phyloP scores from a whole-genome alignment of 2,329 filamentous ascomycete species.

The Aspergillus nomiae region DNA sequence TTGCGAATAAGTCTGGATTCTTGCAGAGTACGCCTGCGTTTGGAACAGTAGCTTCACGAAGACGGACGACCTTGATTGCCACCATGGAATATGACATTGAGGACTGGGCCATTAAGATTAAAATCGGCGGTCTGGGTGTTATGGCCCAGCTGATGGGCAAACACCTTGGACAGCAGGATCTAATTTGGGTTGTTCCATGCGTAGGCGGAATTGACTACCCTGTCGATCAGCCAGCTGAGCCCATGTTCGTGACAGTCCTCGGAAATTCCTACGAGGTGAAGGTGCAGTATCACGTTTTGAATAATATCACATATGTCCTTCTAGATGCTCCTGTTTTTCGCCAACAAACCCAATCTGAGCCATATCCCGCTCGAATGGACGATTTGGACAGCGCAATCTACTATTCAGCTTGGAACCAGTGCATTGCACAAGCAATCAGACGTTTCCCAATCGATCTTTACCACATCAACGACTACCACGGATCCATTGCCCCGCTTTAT shows the following conservation, averaged over 20 bases:
- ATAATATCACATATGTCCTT: constrained; percentile 69
- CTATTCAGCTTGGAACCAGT: constrained; percentile 71
- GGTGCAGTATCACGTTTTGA: constrained; percentile 64
- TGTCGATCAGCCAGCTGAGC: constrained; percentile 58
- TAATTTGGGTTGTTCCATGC: constrained; percentile 66
- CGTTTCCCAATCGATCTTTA: constrained; percentile 67
- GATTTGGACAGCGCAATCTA: constrained; percentile 69
- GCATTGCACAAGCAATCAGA: constrained; percentile 64
- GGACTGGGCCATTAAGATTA: constrained; percentile 71
- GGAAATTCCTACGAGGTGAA: constrained; percentile 62
- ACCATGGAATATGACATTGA: constrained; percentile 74
- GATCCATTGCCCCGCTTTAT: constrained; percentile 64
- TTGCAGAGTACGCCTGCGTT: constrained; percentile 40
- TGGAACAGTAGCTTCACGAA: constrained; percentile 32
- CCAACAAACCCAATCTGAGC: constrained; percentile 63
- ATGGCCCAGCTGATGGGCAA: constrained; percentile 72
- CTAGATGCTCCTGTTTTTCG: constrained; percentile 69
- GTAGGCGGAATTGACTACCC: constrained; percentile 68
- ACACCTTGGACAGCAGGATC: constrained; percentile 64
- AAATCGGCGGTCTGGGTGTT: constrained; percentile 69
- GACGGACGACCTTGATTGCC: constrained; percentile 65
- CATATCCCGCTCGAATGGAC: constrained; percentile 69
- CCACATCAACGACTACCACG: constrained; percentile 68
- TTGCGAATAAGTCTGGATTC: constrained; percentile 39
- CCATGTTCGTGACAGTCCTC: constrained; percentile 65